Conservation (phyloP, 176 grass and related monocot genomes). For the Secale cereale region DNA sequence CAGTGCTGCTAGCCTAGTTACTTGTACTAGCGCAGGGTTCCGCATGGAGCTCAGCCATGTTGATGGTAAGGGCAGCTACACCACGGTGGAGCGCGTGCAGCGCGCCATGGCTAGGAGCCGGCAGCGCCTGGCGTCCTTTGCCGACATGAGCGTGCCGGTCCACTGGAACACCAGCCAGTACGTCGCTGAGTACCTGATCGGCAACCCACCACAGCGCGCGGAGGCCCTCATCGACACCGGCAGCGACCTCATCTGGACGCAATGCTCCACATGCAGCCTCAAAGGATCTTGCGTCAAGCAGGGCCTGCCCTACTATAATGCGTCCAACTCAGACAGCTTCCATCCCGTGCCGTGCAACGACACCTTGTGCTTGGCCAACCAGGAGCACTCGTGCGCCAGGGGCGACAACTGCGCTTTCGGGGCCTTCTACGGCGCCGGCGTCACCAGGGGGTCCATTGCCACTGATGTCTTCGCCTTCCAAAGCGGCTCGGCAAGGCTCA, state of each 20-base stretch:
- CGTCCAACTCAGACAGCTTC: not conserved
- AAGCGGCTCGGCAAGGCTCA: not conserved
- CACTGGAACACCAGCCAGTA: slow-evolving; percentile 11
- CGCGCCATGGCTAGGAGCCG: not conserved
- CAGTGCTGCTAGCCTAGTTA: not conserved
- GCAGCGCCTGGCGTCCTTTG: not conserved
- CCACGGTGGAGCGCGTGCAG: slow-evolving; percentile 29
- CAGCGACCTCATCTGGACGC: slow-evolving; percentile 81
- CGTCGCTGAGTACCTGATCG: not conserved
- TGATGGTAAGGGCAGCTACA: slow-evolving; percentile 10
- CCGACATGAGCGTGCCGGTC: not conserved
- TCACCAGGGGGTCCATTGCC: not conserved
- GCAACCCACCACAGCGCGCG: not conserved
- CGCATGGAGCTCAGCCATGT: slow-evolving; percentile 25
- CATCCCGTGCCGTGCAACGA: not conserved
- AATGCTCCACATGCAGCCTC: slow-evolving; percentile 31
- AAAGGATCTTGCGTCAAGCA: not conserved
- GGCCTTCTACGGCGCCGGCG: not conserved
- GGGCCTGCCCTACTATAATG: slow-evolving; percentile 17
- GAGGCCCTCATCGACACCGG: slow-evolving; percentile 45
- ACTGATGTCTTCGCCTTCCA: slow-evolving; percentile 8
- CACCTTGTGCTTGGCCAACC: not conserved
- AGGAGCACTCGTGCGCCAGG: not conserved
- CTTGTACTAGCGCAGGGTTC: not conserved
- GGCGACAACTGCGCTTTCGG: not conserved